Evolutionary conservation across 768 basidiomycete genomes (phyloP).

Genomic region (Mycena floridula): DNA sequence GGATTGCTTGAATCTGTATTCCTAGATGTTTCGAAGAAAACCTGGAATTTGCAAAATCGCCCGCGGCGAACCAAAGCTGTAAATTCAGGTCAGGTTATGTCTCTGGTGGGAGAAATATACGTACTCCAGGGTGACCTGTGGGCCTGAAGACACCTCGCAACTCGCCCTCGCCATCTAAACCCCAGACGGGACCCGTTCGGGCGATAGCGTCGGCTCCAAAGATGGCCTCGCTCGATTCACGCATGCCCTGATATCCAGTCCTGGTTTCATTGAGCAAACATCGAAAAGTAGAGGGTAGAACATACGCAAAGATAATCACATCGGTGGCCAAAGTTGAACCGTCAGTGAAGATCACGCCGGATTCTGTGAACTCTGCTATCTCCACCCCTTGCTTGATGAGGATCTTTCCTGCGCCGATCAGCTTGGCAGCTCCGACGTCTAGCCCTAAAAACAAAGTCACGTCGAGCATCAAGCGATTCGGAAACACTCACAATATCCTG

Average conservation of each 20-base stretch:
- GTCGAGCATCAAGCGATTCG: not conserved
- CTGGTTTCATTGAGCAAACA: slow-evolving; percentile 3
- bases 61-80: slow-evolving; percentile 35
- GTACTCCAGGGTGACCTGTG: slow-evolving; percentile 35
- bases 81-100: not conserved
- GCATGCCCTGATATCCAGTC: slow-evolving; percentile 26
- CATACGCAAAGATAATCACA: slow-evolving; percentile 38
- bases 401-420: slow-evolving; percentile 49
- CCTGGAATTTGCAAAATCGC: slow-evolving; percentile 26
- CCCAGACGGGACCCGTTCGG: slow-evolving; percentile 26
- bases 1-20: slow-evolving; percentile 28
- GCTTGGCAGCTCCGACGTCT: slow-evolving; percentile 44
- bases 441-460: slow-evolving; percentile 16
- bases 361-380: slow-evolving; percentile 27
- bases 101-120: slow-evolving; percentile 5
- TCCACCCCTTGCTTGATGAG: slow-evolving; percentile 50
- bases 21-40: slow-evolving; percentile 32
- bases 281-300: slow-evolving; percentile 1
- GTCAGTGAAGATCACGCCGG: slow-evolving; percentile 31
- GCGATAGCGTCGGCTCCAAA: slow-evolving; percentile 31
- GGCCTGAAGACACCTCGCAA: slow-evolving; percentile 28
- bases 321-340: slow-evolving; percentile 34
- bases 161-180: slow-evolving; percentile 37
- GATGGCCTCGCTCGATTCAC: slow-evolving; percentile 20
- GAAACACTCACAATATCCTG: slow-evolving; percentile 8